Evolutionary conservation across 805 yeast genomes (phyloP).

Genomic region (Yarrowia sp.): DNA sequence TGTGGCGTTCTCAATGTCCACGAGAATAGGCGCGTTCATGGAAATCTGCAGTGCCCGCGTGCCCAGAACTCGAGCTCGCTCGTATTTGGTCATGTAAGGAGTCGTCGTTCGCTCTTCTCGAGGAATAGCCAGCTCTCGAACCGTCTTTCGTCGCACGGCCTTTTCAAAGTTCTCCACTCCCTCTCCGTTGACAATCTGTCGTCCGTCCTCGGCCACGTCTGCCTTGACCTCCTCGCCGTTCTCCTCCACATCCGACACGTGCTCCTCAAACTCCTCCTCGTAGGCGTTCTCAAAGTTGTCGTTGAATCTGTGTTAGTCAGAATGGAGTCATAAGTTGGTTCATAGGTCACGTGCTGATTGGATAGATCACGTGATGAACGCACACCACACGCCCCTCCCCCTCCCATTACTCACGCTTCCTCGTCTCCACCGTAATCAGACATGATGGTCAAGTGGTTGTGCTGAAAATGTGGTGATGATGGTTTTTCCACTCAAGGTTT

Average conservation of each 20-base stretch:
- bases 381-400: background rate
- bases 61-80: conserved; percentile 96
- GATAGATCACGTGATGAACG: too few species aligned
- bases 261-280: conserved; percentile 77
- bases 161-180: conserved; percentile 53
- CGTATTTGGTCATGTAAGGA: conserved; percentile 99
- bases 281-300: conserved; percentile 51
- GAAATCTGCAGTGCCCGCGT: conserved; percentile 97
- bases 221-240: conserved; percentile 54
- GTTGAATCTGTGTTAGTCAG: conserved; percentile 57
- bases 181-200: conserved; percentile 72
- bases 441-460: conserved; percentile 27
- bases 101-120: conserved; percentile 90
- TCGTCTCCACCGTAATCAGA: conserved; percentile 52
- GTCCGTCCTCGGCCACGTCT: conserved; percentile 70
- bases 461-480: conserved; percentile 32
- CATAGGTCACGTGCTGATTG: too few species aligned
- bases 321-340: too few species aligned
- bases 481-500: conserved; percentile 34
- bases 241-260: conserved; percentile 76
- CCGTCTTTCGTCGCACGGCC: conserved; percentile 62
- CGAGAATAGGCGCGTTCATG: conserved; percentile 97
- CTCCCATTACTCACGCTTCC: conserved; percentile 49
- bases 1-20: conserved; percentile 98
- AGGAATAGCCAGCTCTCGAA: conserved; percentile 84